Base-by-base conservation (phyloP, 192 early-diverging fungal genomes). In the Powellomyces hirtus region DNA sequence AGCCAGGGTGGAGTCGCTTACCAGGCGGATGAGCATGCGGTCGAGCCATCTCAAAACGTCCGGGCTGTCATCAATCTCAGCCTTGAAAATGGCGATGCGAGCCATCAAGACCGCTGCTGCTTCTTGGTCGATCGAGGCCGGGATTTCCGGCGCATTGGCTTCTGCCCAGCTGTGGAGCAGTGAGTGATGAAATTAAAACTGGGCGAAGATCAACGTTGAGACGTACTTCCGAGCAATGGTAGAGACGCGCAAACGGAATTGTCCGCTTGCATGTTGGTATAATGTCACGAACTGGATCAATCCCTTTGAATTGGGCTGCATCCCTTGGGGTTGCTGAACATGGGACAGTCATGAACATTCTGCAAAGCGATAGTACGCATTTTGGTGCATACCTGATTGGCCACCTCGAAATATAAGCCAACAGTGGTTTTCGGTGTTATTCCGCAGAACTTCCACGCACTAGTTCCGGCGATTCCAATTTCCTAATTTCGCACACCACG, bases 1-100 rank as follows among this genome's bases (percentile, higher is more conserved):
- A 42, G 10, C 40, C 10, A 42, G 8, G 40, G 40, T 42, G 40
- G 18, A 18, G 26, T 10, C 26, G 13, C 51, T 53, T 79, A 85
- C 83, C 76, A 99, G 78, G 4, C 97, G 91, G 79, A 99, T 99
- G 33, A 99, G 79, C 93, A 98, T 98, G 62, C 95, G 89, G 83
- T 99, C 97, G 46, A 99, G 75, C 95, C 97, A 98, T 49, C 95
- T 86, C 70, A 98, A 77, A 13, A 99, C 97, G 75, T 98, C 97
- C 30, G 94, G 92, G 1, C 91, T 91, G 81, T 99, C 95, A 72
- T 99, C 97, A 65, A 93, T 88, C 66, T 98, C 97, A 13, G 94
- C 90, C 84, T 98, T 98, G 81, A 93, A 97, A 29, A 92, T 89
- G 2, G 92, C 92, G 61, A 99, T 98, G 66, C 97, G 91, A 20